Base-by-base conservation (phyloP, 805 yeast species). In the Candida stauntonica region DNA sequence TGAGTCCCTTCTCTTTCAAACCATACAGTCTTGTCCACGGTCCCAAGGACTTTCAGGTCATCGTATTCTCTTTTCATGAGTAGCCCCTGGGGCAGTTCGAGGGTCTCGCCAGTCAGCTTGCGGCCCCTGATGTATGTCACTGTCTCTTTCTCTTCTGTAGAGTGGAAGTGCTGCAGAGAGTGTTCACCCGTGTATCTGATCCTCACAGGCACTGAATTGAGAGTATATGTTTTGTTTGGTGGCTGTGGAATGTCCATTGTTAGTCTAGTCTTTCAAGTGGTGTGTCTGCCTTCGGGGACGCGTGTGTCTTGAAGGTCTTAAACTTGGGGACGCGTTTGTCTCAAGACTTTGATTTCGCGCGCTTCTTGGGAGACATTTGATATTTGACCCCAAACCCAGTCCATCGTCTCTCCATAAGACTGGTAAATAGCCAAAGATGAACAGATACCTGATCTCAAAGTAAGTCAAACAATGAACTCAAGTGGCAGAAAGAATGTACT, bases 1-100 rank as follows among this genome's bases (percentile, higher is more conserved):
- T 52, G 53, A 36, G 58, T 58, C 1, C 70, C 70, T 31, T 66
- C 70, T 39, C 70, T 57, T 42, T 66, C 70, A 42, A 54, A 65
- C 49, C 66, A 63, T 4, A 46, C 29, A 7, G 58, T 21, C 9
- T 41, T 37, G 1, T 35, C 31, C n/a, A 47, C 26, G 4, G 29
- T 24, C 1, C 58, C 53, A 17, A 45, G 32, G 6, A 39, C 31
- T 16, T 40, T 39, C 3, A 50, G 28, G 2, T 48, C 51, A 23
- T 52, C 58, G 17, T 39, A 47, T 26, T 52, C 48, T 14, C 38
- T 54, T 16, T 42, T 35, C 5, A 57, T 23, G 3, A 61, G 17
- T n/a, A 47, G 38, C 1, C 56, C 58, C 7, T 35, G 30, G 0
- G 21, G 37, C 17, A 47, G 27, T 8, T 40, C 32, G 7, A 41